Evolutionary conservation across 2,329 filamentous ascomycete genomes (phyloP).

Genomic region (Albophoma yamanashiensis): DNA sequence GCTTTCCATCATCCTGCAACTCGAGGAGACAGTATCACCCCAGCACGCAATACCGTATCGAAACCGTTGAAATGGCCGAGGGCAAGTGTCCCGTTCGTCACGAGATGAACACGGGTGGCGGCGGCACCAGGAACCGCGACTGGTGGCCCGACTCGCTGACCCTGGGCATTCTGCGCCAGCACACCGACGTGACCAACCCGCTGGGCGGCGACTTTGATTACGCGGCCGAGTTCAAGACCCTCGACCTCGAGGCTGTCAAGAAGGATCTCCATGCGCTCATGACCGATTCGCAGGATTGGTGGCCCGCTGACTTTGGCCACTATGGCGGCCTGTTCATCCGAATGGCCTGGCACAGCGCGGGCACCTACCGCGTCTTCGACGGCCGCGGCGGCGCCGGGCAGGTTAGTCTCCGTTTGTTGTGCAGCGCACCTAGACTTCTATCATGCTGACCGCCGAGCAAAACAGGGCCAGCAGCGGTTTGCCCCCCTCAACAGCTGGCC

Average conservation of each 20-base stretch:
- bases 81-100: slow-evolving; percentile 20
- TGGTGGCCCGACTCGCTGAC: slow-evolving; percentile 65
- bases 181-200: slow-evolving; percentile 53
- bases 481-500: slow-evolving; percentile 74
- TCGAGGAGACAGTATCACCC: neutral
- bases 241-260: slow-evolving; percentile 53
- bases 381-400: slow-evolving; percentile 65
- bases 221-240: slow-evolving; percentile 56
- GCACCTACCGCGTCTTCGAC: slow-evolving; percentile 66
- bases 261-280: slow-evolving; percentile 60
- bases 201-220: slow-evolving; percentile 60
- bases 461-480: slow-evolving; percentile 61
- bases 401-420: slow-evolving; percentile 9
- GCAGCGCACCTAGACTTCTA: no score
- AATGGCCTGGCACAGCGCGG: slow-evolving; percentile 72
- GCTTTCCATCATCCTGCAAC: neutral
- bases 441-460: neutral
- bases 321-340: slow-evolving; percentile 73
- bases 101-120: slow-evolving; percentile 37
- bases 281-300: slow-evolving; percentile 73
- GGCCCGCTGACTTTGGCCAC: slow-evolving; percentile 74
- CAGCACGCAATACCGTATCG: neutral
- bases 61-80: slow-evolving; percentile 11
- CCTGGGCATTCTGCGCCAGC: slow-evolving; percentile 64
- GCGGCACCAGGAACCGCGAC: slow-evolving; percentile 57